phyloP scores from a whole-genome alignment of 2,329 filamentous ascomycete genomes.

The Monosporascus sp. region DNA sequence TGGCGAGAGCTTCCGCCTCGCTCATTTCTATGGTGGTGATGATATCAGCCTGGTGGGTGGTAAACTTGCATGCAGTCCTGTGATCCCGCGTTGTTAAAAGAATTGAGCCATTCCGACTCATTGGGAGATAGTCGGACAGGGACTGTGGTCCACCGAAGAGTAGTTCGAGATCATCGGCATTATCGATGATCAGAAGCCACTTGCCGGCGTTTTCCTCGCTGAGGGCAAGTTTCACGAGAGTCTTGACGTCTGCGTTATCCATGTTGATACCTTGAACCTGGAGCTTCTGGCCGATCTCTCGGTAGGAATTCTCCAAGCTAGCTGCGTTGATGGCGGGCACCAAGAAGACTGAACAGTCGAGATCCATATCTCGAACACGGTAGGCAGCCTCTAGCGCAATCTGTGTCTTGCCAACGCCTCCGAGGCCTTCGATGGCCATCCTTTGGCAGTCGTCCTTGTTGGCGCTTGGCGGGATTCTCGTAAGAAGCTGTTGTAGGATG shows the following conservation, averaged over 20 bases:
- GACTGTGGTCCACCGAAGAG: slow-evolving; percentile 11
- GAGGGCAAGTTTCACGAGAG: slow-evolving; percentile 29
- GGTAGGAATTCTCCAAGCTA: slow-evolving; percentile 31
- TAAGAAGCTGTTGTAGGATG: too few relatives aligned
- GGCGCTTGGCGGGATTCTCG: too few relatives aligned
- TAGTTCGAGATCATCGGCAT: slow-evolving; percentile 34
- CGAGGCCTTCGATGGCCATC: slow-evolving; percentile 25
- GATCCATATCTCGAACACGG: slow-evolving; percentile 16
- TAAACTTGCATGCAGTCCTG: too few relatives aligned
- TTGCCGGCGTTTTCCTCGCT: slow-evolving; percentile 16
- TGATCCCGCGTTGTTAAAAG: too few relatives aligned
- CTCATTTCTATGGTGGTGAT: too few relatives aligned
- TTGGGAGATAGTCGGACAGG: too few relatives aligned
- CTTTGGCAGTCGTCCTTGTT: slow-evolving; percentile 17
- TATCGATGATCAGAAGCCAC: slow-evolving; percentile 42
- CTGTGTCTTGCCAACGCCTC: slow-evolving; percentile 35
- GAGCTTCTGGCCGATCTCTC: slow-evolving; percentile 25
- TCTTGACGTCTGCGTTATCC: slow-evolving; percentile 29
- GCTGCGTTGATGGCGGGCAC: slow-evolving; percentile 24
- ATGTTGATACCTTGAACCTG: slow-evolving; percentile 21
- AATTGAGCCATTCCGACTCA: too few relatives aligned
- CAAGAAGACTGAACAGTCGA: slow-evolving; percentile 37
- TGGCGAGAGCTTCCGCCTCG: too few relatives aligned
- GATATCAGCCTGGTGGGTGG: too few relatives aligned
- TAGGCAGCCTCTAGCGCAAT: slow-evolving; percentile 31